A percentile compares a stretch with the other conserved stretches of the same genome.
Conservation (phyloP, 805 yeast species). For the Nakazawaea ambrosiae region DNA sequence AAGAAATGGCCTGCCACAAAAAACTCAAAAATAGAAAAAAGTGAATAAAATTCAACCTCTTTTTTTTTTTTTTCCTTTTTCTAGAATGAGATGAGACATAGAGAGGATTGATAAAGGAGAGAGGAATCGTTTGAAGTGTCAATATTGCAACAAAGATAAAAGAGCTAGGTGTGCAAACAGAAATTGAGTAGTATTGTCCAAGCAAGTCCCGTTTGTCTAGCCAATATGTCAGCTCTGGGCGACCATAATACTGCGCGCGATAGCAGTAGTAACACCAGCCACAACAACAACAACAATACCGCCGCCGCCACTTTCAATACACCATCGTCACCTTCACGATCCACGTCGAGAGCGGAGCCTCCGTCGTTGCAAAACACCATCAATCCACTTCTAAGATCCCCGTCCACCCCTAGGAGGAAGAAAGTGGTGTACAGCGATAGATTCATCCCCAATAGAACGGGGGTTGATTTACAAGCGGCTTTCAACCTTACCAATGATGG, state of each 20-base stretch:
- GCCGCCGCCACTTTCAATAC: not conserved
- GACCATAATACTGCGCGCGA: not conserved
- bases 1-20: no score
- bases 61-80: no score
- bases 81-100: no score
- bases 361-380: slow-evolving; percentile 5
- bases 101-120: no score
- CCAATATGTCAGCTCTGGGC: no score
- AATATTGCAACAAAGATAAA: no score
- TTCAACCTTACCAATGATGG: slow-evolving; percentile 48
- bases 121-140: no score
- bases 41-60: no score
- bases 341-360: slow-evolving; percentile 7
- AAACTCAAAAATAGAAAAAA: no score
- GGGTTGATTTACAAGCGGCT: slow-evolving; percentile 84
- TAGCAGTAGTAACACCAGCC: not conserved
- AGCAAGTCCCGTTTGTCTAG: no score
- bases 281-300: not conserved
- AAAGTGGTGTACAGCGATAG: slow-evolving; percentile 68
- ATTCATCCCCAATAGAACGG: slow-evolving; percentile 81
- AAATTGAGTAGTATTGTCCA: no score
- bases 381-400: slow-evolving; percentile 23
- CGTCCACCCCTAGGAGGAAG: slow-evolving; percentile 42
- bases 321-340: slow-evolving; percentile 10
- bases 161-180: no score